Base-by-base conservation (phyloP, 2,329 filamentous ascomycete genomes). In the Diaporthe citriasiana region DNA sequence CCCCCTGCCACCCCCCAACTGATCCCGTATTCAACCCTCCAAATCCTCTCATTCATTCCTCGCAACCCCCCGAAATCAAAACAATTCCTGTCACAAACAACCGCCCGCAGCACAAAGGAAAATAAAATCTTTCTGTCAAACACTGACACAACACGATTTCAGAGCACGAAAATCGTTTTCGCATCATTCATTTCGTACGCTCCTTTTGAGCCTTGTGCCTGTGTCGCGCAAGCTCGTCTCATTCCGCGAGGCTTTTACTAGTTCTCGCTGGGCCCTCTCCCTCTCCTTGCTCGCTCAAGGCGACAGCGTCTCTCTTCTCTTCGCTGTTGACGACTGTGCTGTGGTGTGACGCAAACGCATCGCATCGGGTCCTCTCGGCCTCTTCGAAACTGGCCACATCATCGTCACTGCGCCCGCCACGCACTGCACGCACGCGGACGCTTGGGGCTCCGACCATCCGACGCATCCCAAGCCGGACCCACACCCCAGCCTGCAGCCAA, bases 181-280 rank as follows among this genome's bases (percentile, higher is more conserved):
- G 77, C 76, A 77, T 77, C 79, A 76, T 79, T 78, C 77, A 75
- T 74, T 80, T 80, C 76, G 79, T 80, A 79, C 81, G 76, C 79
- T 81, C 80, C 77, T 80, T 81, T 79, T 76, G 76, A 77, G 73
- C 74, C 77, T 77, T 78, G 77, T 76, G 73, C 63, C 72, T 77
- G 59, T 71, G 59, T 74, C 73, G 70, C 68, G 72, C 74, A 74
- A 66, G 63, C 63, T 68, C 47, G 27, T 53, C 63, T 68, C 47
- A 53, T 57, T 77, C 77, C 76, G 76, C 80, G 82, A 83, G 81
- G 79, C 82, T 84, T 83, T 88, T 76, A 82, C 81, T 89, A 88
- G 87, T 83, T 82, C 83, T 89, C 85, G 86, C 81, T 63, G 42
- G 42, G 53, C 71, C 56, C 66, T 63, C 51, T 69, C 70, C 25